These are phyloP conservation scores for Peniophora sp. DNA, from an alignment of 1,284 basidiomycete genomes.

Conservation along the genomic window DNA sequence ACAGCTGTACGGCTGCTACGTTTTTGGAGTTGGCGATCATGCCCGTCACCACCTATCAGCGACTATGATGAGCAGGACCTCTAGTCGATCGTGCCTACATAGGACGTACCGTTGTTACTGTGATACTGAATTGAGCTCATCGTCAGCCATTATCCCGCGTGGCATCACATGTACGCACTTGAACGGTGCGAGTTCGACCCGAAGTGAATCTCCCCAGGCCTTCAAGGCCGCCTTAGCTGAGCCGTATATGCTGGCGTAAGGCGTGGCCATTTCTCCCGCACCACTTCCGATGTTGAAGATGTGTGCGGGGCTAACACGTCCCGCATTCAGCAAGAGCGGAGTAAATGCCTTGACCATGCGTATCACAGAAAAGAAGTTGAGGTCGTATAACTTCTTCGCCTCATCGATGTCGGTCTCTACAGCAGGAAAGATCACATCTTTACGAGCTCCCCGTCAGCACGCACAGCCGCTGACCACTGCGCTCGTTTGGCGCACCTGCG, in stretches of 20 bases:
- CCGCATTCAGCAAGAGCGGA: constrained; percentile 14
- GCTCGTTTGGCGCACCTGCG: not conserved
- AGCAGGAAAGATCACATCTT: constrained; percentile 7
- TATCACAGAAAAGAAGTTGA: constrained; percentile 22
- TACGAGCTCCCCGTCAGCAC: not conserved
- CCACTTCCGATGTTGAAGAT: constrained; percentile 22
- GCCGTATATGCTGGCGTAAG: constrained; percentile 20
- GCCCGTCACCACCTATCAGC: constrained; percentile 19
- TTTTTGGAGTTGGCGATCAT: constrained; percentile 18
- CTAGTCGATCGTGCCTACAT: not conserved
- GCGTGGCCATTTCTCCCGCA: constrained; percentile 16
- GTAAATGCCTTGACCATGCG: constrained; percentile 21
- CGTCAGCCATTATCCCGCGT: constrained; percentile 3
- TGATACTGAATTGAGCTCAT: constrained; percentile 16
- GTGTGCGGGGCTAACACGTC: constrained; percentile 16
- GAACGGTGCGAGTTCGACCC: constrained; percentile 22
- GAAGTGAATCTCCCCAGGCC: constrained; percentile 18
- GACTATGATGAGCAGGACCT: not conserved
- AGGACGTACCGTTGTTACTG: constrained; percentile 20
- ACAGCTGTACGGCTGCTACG: constrained; percentile 9
- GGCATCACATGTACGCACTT: not conserved
- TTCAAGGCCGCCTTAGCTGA: constrained; percentile 23
- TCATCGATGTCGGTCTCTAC: constrained; percentile 16
- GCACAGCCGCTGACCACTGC: not conserved
- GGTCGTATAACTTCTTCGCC: constrained; percentile 17